Evolutionary conservation across 371 early-diverging fungal species (phyloP), one percentile per base, ranked within the genome.

Genomic region (Mortierella sp.): DNA sequence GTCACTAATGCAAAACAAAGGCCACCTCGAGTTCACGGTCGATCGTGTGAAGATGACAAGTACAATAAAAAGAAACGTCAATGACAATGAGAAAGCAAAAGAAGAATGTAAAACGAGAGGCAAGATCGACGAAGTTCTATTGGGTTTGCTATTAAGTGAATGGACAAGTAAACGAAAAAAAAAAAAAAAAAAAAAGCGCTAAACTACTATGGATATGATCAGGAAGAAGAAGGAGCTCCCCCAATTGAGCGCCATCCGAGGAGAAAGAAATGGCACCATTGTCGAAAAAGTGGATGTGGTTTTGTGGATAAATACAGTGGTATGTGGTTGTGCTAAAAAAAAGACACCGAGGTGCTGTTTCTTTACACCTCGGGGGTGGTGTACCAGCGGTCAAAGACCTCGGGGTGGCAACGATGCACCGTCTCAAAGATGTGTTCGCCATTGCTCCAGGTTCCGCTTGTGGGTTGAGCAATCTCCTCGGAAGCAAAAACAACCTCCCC

Each of bases 361-460:
- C 43, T 50, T 55, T 57, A 82, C 16, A 34, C 21, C 53, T 74
- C 53, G 28, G 21, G 74, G 24, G 73, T n/a, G 48, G 50, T 50
- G 13, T 85, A 85, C 86, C 85, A 85, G n/a, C 79, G 81, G 0
- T 64, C 71, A 40, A 74, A 85, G 28, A 85, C 86, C 55, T 85
- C 86, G 5, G 86, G 81, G 69, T 85, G 86, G 46, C 86, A 85
- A 6, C 79, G 79, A 34, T 76, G 76, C 10, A 85, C 86, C 0
- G 86, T 85, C 53, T 79, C 73, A 73, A 84, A 84, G 64, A 84
- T 84, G 34, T 80, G 80, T 0, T 77, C 73, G 1, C 84, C 86
- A 74, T 81, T 85, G 59, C 77, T 85, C 86, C 86, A 85, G 1
- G 69, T 44, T 51, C 40, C 40, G 10, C 19, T 16, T 5, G 16